These are phyloP conservation scores for Xylaria sp. DNA, from an alignment of 2,329 filamentous ascomycete genomes.

Conservation along the genomic window DNA sequence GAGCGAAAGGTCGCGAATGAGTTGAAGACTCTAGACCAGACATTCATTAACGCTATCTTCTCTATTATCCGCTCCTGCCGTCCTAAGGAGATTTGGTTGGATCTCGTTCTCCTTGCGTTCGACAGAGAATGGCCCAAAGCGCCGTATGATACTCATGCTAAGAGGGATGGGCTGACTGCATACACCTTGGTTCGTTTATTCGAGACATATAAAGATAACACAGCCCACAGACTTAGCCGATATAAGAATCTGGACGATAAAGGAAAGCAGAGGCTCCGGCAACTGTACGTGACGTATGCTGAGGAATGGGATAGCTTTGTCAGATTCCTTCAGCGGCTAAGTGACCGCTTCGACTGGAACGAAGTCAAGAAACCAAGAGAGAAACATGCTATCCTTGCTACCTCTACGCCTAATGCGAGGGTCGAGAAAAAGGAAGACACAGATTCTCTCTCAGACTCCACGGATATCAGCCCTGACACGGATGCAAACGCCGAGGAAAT, in stretches of 20 bases:
- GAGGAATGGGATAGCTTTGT: constrained; percentile 38
- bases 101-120: constrained; percentile 43
- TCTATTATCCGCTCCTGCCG: constrained; percentile 29
- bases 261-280: constrained; percentile 33
- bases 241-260: constrained; percentile 40
- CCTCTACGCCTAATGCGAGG: constrained; percentile 3
- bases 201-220: constrained; percentile 40
- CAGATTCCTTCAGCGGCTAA: constrained; percentile 41
- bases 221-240: constrained; percentile 18
- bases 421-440: constrained; percentile 12
- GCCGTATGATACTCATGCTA: constrained; percentile 31
- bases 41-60: constrained; percentile 44
- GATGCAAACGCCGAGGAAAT: constrained; percentile 46
- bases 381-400: neutral
- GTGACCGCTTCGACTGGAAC: constrained; percentile 47
- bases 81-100: constrained; percentile 46
- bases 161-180: constrained; percentile 35
- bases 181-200: constrained; percentile 44
- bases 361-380: neutral
- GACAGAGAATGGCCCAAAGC: constrained; percentile 37
- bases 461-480: constrained; percentile 19
- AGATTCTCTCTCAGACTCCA: constrained; percentile 23
- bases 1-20: constrained; percentile 45
- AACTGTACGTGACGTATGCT: constrained; percentile 14
- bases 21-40: constrained; percentile 43